phyloP scores from a whole-genome alignment of 2,329 filamentous ascomycete species.

The Ophiosphaerella narmari region DNA sequence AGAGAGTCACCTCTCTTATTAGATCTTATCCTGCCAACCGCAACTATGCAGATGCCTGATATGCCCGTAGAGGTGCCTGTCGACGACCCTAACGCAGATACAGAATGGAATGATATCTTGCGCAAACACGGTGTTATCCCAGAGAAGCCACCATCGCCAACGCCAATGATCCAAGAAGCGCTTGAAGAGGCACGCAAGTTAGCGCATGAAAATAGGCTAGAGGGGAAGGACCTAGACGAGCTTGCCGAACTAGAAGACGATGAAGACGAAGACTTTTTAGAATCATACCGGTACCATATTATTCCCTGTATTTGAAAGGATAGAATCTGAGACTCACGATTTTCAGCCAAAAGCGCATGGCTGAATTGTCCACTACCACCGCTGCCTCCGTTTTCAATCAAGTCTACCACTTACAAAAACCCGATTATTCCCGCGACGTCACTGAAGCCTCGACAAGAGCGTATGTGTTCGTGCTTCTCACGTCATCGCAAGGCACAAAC shows the following conservation, averaged over 20 bases:
- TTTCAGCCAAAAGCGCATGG: constrained; percentile 74
- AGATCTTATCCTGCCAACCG: background rate
- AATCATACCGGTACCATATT: constrained; percentile 70
- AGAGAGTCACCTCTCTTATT: too few relatives aligned
- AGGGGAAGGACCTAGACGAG: constrained; percentile 93
- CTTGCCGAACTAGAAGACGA: constrained; percentile 92
- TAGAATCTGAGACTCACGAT: background rate
- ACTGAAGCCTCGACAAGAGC: constrained; percentile 81
- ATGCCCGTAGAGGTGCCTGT: constrained; percentile 78
- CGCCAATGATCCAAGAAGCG: constrained; percentile 94
- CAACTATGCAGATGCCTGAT: constrained; percentile 51
- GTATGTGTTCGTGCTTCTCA: constrained; percentile 77
- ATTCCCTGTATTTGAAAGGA: background rate
- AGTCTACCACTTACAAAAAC: constrained; percentile 93
- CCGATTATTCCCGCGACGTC: constrained; percentile 88
- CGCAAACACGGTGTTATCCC: constrained; percentile 96
- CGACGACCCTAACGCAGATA: constrained; percentile 94
- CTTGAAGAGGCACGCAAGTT: constrained; percentile 79
- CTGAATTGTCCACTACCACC: constrained; percentile 75
- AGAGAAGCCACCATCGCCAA: constrained; percentile 95
- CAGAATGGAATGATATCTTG: constrained; percentile 99
- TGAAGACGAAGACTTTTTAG: constrained; percentile 90
- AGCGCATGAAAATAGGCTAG: constrained; percentile 88
- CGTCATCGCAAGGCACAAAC: constrained; percentile 76
- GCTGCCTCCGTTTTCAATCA: constrained; percentile 82